A percentile compares a stretch with the other conserved stretches of the same genome.
Evolutionary conservation across 495 filamentous ascomycete species (phyloP).

Genomic region (Neurospora discreta): DNA sequence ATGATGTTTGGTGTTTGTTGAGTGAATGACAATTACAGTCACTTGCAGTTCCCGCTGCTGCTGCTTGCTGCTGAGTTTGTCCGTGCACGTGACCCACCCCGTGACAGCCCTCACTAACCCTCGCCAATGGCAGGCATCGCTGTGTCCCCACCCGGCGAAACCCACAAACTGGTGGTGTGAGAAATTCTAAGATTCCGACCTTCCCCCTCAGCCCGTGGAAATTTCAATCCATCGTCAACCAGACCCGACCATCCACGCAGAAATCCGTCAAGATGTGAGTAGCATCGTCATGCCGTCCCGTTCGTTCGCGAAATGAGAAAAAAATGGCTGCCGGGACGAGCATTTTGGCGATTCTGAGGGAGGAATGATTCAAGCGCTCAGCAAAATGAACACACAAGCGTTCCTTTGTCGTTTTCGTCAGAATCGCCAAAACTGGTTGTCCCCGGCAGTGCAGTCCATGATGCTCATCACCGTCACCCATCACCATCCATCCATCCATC

Average conservation of each 20-base stretch:
- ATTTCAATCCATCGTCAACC: slow-evolving; percentile 32
- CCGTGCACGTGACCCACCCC: slow-evolving; percentile 9
- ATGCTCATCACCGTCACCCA: slow-evolving; percentile 1
- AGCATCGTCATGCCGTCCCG: slow-evolving; percentile 3
- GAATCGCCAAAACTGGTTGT: neutral
- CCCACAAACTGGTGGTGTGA: slow-evolving; percentile 28
- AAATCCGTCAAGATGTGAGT: slow-evolving; percentile 47
- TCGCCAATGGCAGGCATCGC: slow-evolving; percentile 20
- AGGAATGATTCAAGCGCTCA: slow-evolving; percentile 2
- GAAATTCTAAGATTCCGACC: slow-evolving; percentile 26
- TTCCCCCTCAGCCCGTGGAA: slow-evolving; percentile 26
- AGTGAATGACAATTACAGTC: neutral
- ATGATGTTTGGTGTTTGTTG: neutral
- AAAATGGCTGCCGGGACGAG: neutral
- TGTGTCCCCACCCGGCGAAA: slow-evolving; percentile 17
- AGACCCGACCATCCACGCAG: slow-evolving; percentile 32
- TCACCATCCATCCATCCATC: neutral
- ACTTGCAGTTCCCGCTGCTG: neutral
- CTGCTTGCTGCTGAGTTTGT: neutral
- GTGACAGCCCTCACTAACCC: slow-evolving; percentile 18
- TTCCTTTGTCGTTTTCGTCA: neutral
- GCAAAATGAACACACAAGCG: neutral
- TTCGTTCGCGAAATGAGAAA: neutral
- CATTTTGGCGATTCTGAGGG: neutral
- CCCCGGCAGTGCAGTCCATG: neutral